A percentile compares a stretch with the other conserved stretches of the same genome.
Conservation (phyloP, 495 filamentous ascomycete species). For the Tetracladium marchalianum region DNA sequence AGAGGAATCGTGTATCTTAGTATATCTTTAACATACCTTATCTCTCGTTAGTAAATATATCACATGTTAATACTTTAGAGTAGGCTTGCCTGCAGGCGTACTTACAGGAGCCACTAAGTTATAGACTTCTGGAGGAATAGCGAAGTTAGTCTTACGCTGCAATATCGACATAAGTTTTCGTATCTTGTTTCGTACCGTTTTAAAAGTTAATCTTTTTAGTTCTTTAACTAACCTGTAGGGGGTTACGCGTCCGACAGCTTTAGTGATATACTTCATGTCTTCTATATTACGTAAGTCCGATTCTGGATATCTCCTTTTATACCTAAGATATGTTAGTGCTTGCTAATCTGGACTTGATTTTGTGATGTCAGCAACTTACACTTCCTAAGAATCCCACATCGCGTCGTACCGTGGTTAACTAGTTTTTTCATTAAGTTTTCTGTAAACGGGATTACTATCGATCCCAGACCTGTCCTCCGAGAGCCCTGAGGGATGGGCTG, state of each 20-base stretch:
- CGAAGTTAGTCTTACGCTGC: background rate
- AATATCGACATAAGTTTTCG: slow-evolving; percentile 4
- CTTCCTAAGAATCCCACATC: slow-evolving; percentile 10
- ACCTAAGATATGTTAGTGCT: slow-evolving; percentile 6
- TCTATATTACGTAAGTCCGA: slow-evolving; percentile 4
- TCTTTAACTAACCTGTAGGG: slow-evolving; percentile 2
- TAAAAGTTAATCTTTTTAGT: background rate
- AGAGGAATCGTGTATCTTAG: slow-evolving; percentile 6
- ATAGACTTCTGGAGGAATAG: slow-evolving; percentile 5
- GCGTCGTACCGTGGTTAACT: slow-evolving; percentile 1
- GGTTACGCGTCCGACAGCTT: slow-evolving; percentile 5
- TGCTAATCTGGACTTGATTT: slow-evolving; percentile 2
- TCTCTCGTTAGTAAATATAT: slow-evolving; percentile 9
- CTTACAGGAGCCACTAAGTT: slow-evolving; percentile 5
- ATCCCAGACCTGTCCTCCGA: slow-evolving; percentile 10
- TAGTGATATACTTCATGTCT: slow-evolving; percentile 3
- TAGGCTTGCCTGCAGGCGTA: slow-evolving; percentile 3
- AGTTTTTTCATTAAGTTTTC: slow-evolving; percentile 6
- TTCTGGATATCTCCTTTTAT: background rate
- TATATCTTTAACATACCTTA: slow-evolving; percentile 8
- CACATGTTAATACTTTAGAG: slow-evolving; percentile 6
- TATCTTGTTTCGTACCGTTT: slow-evolving; percentile 8
- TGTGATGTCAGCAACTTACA: slow-evolving; percentile 5
- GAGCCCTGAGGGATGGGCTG: slow-evolving; percentile 6
- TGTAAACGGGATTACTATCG: slow-evolving; percentile 10